Percentiles rank a stretch among this genome's conserved stretches.
phyloP scores from a whole-genome alignment of 2,329 filamentous ascomycete genomes.

The Talaromyces sp. region DNA sequence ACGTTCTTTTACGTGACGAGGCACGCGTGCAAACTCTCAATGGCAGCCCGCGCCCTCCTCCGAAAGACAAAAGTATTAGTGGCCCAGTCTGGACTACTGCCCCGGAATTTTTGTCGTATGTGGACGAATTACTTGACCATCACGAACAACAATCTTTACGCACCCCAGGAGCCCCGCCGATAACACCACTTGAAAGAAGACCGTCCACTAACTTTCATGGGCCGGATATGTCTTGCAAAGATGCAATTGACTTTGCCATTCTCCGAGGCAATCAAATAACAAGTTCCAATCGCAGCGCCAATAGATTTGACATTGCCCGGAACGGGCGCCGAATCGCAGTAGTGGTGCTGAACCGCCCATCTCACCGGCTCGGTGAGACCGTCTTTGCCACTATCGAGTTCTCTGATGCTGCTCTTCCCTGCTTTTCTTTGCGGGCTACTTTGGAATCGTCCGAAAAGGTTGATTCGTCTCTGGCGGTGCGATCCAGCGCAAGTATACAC shows the following conservation, averaged over 20 bases:
- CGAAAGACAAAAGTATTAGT: constrained; percentile 37
- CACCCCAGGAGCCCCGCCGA: constrained; percentile 54
- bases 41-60: constrained; percentile 26
- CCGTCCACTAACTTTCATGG: constrained; percentile 48
- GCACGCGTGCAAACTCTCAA: constrained; percentile 61
- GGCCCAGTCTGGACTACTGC: constrained; percentile 44
- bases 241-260: constrained; percentile 87
- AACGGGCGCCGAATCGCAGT: constrained; percentile 89
- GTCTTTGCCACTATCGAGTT: constrained; percentile 85
- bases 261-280: constrained; percentile 69
- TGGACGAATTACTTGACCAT: constrained; percentile 64
- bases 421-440: constrained; percentile 77
- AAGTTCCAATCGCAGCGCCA: constrained; percentile 72
- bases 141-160: constrained; percentile 45
- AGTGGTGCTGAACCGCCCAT: constrained; percentile 79
- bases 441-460: constrained; percentile 86
- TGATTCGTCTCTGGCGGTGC: constrained; percentile 72
- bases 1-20: constrained; percentile 80
- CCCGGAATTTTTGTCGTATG: constrained; percentile 70
- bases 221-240: constrained; percentile 62
- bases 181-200: constrained; percentile 66
- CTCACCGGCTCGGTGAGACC: constrained; percentile 84
- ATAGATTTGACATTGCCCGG: constrained; percentile 90
- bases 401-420: constrained; percentile 68
- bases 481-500: constrained; percentile 79